Evolutionary conservation across 78 protist genomes (phyloP).

Genomic region (Tieghemostelium lacteum): DNA sequence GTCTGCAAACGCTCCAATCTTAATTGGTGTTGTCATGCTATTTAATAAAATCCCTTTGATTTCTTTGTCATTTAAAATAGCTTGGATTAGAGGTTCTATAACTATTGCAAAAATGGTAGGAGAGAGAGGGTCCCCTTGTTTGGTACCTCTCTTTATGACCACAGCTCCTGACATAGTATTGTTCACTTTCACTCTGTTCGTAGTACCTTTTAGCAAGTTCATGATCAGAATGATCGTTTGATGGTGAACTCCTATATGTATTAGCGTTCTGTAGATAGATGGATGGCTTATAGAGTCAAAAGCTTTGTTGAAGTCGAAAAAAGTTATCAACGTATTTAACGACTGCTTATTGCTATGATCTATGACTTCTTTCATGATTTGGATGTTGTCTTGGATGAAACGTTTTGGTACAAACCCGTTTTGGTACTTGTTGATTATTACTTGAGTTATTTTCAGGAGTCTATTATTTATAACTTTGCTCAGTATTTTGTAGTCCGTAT

Average conservation of each 20-base stretch:
- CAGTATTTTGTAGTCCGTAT: conserved; percentile 10
- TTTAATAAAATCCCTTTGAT: background rate
- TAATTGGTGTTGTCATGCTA: background rate
- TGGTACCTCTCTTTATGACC: conserved; percentile 19
- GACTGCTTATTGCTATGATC: background rate
- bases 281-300: background rate
- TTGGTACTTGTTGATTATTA: background rate
- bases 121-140: conserved; percentile 30
- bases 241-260: background rate
- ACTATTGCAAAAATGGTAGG: conserved; percentile 17
- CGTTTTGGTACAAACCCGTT: conserved; percentile 32
- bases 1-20: background rate
- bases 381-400: conserved; percentile 1
- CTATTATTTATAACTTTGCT: conserved; percentile 17
- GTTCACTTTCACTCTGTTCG: background rate
- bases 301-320: conserved; percentile 2
- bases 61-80: background rate
- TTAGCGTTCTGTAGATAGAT: background rate
- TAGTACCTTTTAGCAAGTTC: background rate
- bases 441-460: background rate
- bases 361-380: background rate
- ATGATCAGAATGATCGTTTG: background rate
- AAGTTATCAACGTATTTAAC: background rate
- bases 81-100: background rate
- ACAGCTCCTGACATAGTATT: background rate